Base-by-base conservation (phyloP, 139 green algal genomes). In the Tetradesmus lagerheimii region DNA sequence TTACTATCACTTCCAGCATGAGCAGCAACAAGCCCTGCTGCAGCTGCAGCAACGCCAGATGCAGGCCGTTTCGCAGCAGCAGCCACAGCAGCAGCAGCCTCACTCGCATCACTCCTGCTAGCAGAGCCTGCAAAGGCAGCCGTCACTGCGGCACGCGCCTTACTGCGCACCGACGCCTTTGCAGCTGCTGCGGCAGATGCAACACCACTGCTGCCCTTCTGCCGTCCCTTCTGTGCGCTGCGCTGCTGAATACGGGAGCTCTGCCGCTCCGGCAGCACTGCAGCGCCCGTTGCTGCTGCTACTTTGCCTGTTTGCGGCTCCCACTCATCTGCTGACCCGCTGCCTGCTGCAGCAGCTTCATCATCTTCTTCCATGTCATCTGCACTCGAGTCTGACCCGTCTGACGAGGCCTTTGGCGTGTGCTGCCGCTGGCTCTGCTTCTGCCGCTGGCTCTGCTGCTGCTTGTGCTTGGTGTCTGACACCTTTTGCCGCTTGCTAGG, bases 401-500 rank as follows among this genome's bases (percentile, higher is more conserved):
- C 57, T 31, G 57, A 71, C 57, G 57, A 71, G 57, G 57, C 12
- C 25, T 71, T 71, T 9, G 8, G 47, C 47, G 47, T 62, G 20
- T 62, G 12, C 57, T 71, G 57, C 57, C 8, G 57, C 20, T 41
- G 38, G 23, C 31, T 50, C 85, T 50, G 85, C 43, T n/a, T 3
- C 0, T 75, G 85, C 85, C 45, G 74, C 71, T 79, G 71, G 8
- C 71, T 43, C 71, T 79, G 71, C 39, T 62, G 43, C 35, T 77
- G 27, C 66, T 83, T 41, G 1, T n/a, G 85, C 41, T 89, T 81
- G 38, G 71, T 20, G 34, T 41, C 67, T 14, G 18, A 14, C n/a
- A n/a, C n/a, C 90, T 90, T 90, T 53, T 83, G 81, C 14, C 74
- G 41, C 35, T 85, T 85, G 34, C 39, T 50, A 39, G 76, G 39